A percentile compares a stretch with the other conserved stretches of the same genome.
Conservation (phyloP, 192 early-diverging fungal genomes). For the Rhizophlyctis rosea region DNA sequence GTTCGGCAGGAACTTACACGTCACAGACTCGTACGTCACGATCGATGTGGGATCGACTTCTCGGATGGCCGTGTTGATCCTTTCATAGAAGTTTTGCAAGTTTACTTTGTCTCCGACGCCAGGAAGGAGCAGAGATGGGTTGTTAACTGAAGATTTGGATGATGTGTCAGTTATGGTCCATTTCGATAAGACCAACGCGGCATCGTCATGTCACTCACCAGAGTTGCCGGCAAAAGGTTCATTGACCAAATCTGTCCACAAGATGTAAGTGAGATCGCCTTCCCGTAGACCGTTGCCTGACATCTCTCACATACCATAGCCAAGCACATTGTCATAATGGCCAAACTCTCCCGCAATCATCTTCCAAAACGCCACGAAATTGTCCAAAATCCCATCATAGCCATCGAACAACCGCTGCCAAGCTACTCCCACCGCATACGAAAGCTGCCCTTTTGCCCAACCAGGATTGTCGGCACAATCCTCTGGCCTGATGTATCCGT, state of each 20-base stretch:
- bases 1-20: not conserved
- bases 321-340: not conserved
- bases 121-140: not conserved
- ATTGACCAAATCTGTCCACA: not conserved
- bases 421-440: not conserved
- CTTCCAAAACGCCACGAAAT: not conserved
- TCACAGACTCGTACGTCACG: not conserved
- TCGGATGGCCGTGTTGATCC: not conserved
- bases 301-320: not conserved
- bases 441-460: not conserved
- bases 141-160: not conserved
- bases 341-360: not conserved
- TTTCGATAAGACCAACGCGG: too few species aligned
- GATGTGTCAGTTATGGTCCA: too few species aligned
- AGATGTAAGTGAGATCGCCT: too few species aligned
- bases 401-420: not conserved
- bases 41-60: not conserved
- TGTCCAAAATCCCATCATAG: not conserved
- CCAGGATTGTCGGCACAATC: not conserved
- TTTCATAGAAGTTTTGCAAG: not conserved
- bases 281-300: not conserved
- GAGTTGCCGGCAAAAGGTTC: not conserved
- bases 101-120: not conserved
- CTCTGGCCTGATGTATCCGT: not conserved
- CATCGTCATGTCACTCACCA: not conserved